Evolutionary conservation across 2,329 filamentous ascomycete genomes (phyloP).

Genomic region (Apiospora rasikravindrae): DNA sequence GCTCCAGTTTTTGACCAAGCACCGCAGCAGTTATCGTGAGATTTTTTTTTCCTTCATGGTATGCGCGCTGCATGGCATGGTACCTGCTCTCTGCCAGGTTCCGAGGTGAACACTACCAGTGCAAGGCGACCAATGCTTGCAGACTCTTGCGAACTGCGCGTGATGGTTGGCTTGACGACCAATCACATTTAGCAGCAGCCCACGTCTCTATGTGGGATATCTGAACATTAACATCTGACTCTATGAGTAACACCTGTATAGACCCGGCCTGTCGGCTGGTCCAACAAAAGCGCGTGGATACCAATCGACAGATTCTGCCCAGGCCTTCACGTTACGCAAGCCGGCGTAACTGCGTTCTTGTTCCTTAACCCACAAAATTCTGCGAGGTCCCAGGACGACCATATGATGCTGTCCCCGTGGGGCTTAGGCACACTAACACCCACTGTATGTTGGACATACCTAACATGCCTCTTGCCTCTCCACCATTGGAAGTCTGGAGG

Average conservation of each 20-base stretch:
- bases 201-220: background rate
- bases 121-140: background rate
- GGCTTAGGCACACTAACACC: background rate
- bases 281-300: background rate
- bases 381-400: background rate
- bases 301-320: background rate
- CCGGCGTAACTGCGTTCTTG: background rate
- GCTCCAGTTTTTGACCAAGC: slow-evolving; percentile 1
- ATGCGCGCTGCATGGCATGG: background rate
- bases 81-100: background rate
- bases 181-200: background rate
- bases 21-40: slow-evolving; percentile 6
- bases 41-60: slow-evolving; percentile 3
- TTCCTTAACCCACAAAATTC: background rate
- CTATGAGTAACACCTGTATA: background rate
- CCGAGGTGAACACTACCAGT: background rate
- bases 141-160: background rate
- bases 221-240: background rate
- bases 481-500: background rate
- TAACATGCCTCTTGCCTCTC: background rate
- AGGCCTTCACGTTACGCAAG: background rate
- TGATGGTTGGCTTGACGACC: background rate
- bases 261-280: background rate
- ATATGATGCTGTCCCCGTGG: background rate
- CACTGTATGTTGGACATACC: background rate